Evolutionary conservation across 2,329 filamentous ascomycete species (phyloP), one percentile per base, ranked within the genome.

Genomic region (Triangularia setosa): DNA sequence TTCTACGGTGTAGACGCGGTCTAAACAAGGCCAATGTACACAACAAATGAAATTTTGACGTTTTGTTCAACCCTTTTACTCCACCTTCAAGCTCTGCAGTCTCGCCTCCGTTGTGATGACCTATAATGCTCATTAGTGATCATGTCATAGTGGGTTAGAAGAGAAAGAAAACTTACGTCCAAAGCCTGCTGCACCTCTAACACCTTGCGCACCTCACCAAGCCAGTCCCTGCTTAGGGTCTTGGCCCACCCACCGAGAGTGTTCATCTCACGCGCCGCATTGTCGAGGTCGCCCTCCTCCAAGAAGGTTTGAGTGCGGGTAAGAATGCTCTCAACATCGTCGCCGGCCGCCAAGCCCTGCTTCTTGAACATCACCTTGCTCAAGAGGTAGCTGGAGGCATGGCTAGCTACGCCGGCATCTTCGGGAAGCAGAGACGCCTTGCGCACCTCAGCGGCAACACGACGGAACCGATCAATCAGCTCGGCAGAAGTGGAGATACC

Each of bases 291-390:
- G 23, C 95, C 95, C 79, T 98, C 92, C 79, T 99, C 93, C 21
- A 99, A 84, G 71, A 92, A 85, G 7, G 89, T 93, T 79, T 99
- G 93, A 1, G 95, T 94, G 68, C 95, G 85, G 2, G 91, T 91
- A 56, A 99, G 84, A 65, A 98, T 89, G 73, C 93, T 96, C 83
- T 99, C 95, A 23, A 98, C 94, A 73, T 98, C 94, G 71, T 92
- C 85, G 21, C 94, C 93, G 24, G 87, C 87, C 0, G 92, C 90
- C 56, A 95, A 82, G 9, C 90, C 91, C 73, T 90, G 88, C 85
- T 98, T 98, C 83, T 92, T 93, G 86, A 99, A 98, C 80, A 98
- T 87, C 60, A 98, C 84, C 80, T 97, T 96, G 82, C 92, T 96
- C 72, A 99, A 82, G 56, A 96, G 83, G 76, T 92, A 90, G 76